phyloP scores from a whole-genome alignment of 1,284 basidiomycete genomes.

The Fereydounia khargensis region DNA sequence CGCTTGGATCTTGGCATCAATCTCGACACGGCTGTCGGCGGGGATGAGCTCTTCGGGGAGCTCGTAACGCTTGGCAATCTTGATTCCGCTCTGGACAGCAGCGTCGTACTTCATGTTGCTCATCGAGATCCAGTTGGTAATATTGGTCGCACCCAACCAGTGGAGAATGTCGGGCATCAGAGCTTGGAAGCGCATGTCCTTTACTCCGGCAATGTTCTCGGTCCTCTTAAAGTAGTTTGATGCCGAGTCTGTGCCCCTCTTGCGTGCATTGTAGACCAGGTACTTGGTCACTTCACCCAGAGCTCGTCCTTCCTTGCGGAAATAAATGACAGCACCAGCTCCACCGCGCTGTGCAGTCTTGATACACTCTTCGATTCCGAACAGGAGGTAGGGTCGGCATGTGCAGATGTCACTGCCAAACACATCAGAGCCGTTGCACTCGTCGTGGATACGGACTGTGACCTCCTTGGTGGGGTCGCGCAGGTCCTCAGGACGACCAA shows the following conservation, averaged over 20 bases:
- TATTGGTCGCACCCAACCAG: constrained; percentile 46
- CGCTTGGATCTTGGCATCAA: constrained; percentile 68
- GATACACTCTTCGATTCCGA: constrained; percentile 90
- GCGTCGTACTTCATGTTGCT: constrained; percentile 94
- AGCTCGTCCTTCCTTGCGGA: constrained; percentile 88
- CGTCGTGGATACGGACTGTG: constrained; percentile 88
- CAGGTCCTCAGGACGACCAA: constrained; percentile 60
- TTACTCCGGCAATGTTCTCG: constrained; percentile 87
- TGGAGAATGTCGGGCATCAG: constrained; percentile 88
- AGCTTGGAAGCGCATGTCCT: constrained; percentile 60
- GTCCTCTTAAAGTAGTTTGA: constrained; percentile 92
- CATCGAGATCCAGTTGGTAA: constrained; percentile 68
- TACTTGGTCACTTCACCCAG: constrained; percentile 71
- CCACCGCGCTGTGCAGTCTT: constrained; percentile 81
- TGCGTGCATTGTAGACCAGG: constrained; percentile 84
- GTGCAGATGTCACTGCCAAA: constrained; percentile 90
- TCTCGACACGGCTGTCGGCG: constrained; percentile 39
- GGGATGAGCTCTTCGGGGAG: constrained; percentile 48
- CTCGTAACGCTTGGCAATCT: constrained; percentile 64
- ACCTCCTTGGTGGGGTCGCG: constrained; percentile 65
- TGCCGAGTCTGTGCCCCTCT: constrained; percentile 86
- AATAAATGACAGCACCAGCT: constrained; percentile 88
- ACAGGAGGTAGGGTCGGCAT: constrained; percentile 82
- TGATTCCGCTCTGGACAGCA: constrained; percentile 73
- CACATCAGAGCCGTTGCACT: constrained; percentile 82